Evolutionary conservation across 2,329 filamentous ascomycete species (phyloP).

Genomic region (Talaromyces sp.): DNA sequence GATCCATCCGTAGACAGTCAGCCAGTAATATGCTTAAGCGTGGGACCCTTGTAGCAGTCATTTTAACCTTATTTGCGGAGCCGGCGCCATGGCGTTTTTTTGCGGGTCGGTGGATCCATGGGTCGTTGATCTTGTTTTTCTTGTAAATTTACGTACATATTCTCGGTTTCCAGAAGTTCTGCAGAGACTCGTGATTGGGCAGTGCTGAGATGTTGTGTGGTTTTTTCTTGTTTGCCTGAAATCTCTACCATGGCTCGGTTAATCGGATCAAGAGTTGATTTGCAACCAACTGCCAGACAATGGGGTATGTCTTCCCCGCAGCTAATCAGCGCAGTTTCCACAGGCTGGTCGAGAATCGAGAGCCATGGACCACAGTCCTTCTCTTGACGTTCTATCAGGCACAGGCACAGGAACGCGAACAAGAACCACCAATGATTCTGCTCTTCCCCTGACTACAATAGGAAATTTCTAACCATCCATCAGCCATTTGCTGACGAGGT

Average conservation of each 20-base stretch:
- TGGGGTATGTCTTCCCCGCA: not conserved
- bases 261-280: slow-evolving; percentile 1
- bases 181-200: not conserved
- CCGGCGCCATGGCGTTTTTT: slow-evolving; percentile 3
- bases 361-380: not conserved
- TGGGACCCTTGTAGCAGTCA: not conserved
- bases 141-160: too few species aligned
- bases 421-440: not conserved
- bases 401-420: not conserved
- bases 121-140: not conserved
- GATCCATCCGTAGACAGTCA: not conserved
- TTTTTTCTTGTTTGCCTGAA: not conserved
- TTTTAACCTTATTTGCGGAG: slow-evolving; percentile 4
- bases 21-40: not conserved
- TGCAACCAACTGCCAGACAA: not conserved
- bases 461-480: not conserved
- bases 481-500: not conserved
- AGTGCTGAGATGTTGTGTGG: not conserved
- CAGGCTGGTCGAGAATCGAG: slow-evolving; percentile 7
- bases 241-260: slow-evolving; percentile 6
- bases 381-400: not conserved
- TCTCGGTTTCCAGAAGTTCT: not conserved
- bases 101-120: not conserved
- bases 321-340: slow-evolving; percentile 12
- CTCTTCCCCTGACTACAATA: not conserved